A percentile compares a stretch with the other conserved stretches of the same genome.
These are phyloP conservation scores for Rhizophagus clarus DNA, from an alignment of 192 early-diverging fungal genomes.

Conservation along the genomic window DNA sequence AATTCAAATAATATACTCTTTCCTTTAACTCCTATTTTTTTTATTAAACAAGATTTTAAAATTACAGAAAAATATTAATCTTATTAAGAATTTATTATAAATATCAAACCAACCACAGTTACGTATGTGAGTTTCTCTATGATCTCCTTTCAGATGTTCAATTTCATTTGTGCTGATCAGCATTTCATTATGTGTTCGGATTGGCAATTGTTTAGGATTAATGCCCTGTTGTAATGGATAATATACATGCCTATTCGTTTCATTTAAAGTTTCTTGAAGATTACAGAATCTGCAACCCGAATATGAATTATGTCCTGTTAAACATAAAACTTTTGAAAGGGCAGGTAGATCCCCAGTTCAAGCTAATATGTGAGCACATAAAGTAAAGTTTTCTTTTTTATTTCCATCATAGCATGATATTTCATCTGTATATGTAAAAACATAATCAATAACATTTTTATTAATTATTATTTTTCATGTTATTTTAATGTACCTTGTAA, in stretches of 20 bases:
- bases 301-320: conserved; percentile 8
- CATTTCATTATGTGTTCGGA: neutral
- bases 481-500: too few relatives aligned
- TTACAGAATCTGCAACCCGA: neutral
- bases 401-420: too few relatives aligned
- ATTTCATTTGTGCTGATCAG: neutral
- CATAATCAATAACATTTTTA: too few relatives aligned
- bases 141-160: neutral
- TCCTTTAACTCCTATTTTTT: neutral
- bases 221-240: neutral
- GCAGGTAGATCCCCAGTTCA: neutral
- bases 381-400: too few relatives aligned
- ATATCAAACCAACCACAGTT: too few relatives aligned
- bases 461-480: too few relatives aligned
- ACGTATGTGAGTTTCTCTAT: neutral
- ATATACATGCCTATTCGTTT: neutral
- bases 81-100: too few relatives aligned
- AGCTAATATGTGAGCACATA: too few relatives aligned
- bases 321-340: neutral
- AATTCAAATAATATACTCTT: conserved; percentile 3
- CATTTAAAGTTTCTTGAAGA: neutral
- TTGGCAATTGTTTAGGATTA: neutral
- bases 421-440: too few relatives aligned
- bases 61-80: too few relatives aligned
- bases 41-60: too few relatives aligned